Evolutionary conservation across 495 filamentous ascomycete genomes (phyloP).

Genomic region (Lasiosphaeria hispida): DNA sequence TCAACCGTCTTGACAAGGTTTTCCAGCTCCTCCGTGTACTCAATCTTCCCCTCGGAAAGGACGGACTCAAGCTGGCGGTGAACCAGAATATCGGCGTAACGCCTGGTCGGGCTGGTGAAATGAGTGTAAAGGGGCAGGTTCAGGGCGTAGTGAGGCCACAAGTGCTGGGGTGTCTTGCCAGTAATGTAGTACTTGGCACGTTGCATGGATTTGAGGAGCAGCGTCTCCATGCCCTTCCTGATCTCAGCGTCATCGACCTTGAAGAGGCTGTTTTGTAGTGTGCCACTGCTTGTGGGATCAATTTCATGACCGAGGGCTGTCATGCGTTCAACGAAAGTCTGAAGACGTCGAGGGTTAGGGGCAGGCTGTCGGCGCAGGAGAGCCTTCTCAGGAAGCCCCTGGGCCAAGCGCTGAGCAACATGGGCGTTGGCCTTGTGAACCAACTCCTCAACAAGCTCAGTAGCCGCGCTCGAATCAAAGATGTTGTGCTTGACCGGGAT

Average conservation of each 20-base stretch:
- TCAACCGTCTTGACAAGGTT: constrained; percentile 88
- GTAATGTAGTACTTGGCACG: constrained; percentile 92
- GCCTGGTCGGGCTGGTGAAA: constrained; percentile 92
- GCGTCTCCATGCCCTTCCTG: constrained; percentile 96
- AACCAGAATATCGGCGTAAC: constrained; percentile 92
- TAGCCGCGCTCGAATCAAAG: constrained; percentile 83
- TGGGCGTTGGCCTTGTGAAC: constrained; percentile 85
- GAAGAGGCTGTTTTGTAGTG: constrained; percentile 90
- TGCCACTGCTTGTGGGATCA: constrained; percentile 84
- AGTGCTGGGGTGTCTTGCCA: constrained; percentile 66
- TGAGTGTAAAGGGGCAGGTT: constrained; percentile 96
- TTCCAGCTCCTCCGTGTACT: constrained; percentile 88
- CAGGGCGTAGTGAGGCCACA: constrained; percentile 82
- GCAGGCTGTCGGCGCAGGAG: constrained; percentile 81
- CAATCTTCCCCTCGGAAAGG: constrained; percentile 75
- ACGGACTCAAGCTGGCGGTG: constrained; percentile 91
- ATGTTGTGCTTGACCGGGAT: constrained; percentile 95
- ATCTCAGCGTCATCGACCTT: constrained; percentile 80
- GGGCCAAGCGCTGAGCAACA: constrained; percentile 79
- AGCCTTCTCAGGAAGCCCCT: constrained; percentile 85
- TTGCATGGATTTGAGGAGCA: constrained; percentile 90
- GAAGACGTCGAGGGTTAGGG: constrained; percentile 82
- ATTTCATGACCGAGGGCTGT: constrained; percentile 83
- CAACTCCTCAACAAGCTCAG: constrained; percentile 92
- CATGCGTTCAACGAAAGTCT: constrained; percentile 91